Base-by-base conservation (phyloP, 352 stramenopile genomes). In the Globisporangium emineosum region DNA sequence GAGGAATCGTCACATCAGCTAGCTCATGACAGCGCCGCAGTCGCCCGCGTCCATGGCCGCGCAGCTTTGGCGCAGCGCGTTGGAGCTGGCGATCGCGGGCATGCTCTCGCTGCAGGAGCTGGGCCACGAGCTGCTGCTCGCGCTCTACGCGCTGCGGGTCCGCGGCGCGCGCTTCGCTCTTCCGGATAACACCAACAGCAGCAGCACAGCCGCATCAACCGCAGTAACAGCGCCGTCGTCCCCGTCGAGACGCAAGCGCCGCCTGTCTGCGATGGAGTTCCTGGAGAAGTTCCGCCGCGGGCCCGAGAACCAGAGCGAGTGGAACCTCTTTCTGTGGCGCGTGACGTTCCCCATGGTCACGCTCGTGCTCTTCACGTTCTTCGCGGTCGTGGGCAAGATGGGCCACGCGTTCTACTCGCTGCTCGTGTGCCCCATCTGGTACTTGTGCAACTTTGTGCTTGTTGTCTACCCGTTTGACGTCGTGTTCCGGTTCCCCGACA, bases 321-420 rank as follows among this genome's bases (percentile, higher is more conserved):
- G 86, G 83, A 91, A 93, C 56, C 49, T 95, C 49, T 60, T 92
- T 12, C 66, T 90, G 17, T 95, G 86, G 86, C 83, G 85, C 64
- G 78, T 89, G 49, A 90, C 84, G 13, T 93, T 95, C 65, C 86
- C 86, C 5, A 73, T 93, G 64, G 69, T 90, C 54, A 78, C 85
- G 65, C 81, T 95, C n/a, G 70, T 93, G 69, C 57, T 91, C 50
- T 83, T 88, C 52, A 91, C 80, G 60, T 50, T 89, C 50, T 72
- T 90, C 12, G 81, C 77, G 7, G 71, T 94, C 19, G 62, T 74
- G 15, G 83, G 83, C 47, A 78, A 92, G 65, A 84, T 83, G 57
- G 81, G 85, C 40, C 78, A 87, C 66, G 61, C 69, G 17, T 72
- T 75, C 23, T 95, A 95, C 70, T 88, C 81, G 30, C 70, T 91